Percentiles rank a stretch among this genome's conserved stretches.
These are phyloP conservation scores for Plasmopara halstedii DNA, from an alignment of 352 stramenopile species.

Conservation along the genomic window DNA sequence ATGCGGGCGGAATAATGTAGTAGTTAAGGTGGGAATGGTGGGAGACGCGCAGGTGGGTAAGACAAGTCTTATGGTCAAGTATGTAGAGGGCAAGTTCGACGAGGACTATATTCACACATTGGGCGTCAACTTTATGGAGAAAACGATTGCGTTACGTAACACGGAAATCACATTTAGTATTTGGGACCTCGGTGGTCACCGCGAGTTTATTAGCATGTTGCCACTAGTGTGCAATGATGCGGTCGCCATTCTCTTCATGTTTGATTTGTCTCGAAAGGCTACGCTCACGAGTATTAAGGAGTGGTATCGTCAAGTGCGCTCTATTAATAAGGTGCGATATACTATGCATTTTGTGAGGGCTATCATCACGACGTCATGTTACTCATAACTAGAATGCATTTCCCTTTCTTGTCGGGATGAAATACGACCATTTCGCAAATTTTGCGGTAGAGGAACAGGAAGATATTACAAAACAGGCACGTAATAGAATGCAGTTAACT, in stretches of 20 bases:
- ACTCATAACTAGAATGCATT: constrained; percentile 67
- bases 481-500: not conserved
- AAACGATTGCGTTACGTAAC: constrained; percentile 90
- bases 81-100: constrained; percentile 94
- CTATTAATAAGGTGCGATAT: constrained; percentile 77
- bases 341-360: not conserved
- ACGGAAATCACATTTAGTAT: constrained; percentile 95
- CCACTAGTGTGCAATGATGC: constrained; percentile 93
- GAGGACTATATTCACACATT: constrained; percentile 95
- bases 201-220: constrained; percentile 93
- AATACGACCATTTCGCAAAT: constrained; percentile 92
- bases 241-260: constrained; percentile 94
- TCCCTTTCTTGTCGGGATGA: constrained; percentile 91
- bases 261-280: constrained; percentile 88
- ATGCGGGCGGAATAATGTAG: constrained; percentile 77
- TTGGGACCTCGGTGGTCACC: constrained; percentile 90
- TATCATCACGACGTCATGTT: not conserved
- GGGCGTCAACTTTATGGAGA: constrained; percentile 95
- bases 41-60: constrained; percentile 92
- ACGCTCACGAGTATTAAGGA: constrained; percentile 91
- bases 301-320: constrained; percentile 88
- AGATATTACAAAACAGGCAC: constrained; percentile 90
- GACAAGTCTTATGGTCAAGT: constrained; percentile 95
- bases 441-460: constrained; percentile 88
- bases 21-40: constrained; percentile 92